Base-by-base conservation (phyloP, 129 eudicot genomes). In the Erigeron canadensis region DNA sequence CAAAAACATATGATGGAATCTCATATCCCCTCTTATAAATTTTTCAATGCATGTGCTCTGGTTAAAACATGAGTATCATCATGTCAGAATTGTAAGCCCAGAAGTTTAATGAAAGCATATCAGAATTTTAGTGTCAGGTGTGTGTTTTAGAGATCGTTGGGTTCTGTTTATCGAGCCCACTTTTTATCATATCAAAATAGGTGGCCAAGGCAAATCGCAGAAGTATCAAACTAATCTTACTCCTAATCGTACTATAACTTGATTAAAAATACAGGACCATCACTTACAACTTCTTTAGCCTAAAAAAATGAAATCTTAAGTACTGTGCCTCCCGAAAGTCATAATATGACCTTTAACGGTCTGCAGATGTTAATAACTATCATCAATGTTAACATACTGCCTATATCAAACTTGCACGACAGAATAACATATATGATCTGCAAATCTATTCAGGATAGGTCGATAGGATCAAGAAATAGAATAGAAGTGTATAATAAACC, bases 321-420 rank as follows among this genome's bases (percentile, higher is more conserved):
- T 65, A 65, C 18, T 5, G 21, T 65, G 54, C 43, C 16, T 19
- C 40, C 55, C 55, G 21, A 42, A 41, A 65, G 39, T 65, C 70
- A 65, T 17, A 18, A 16, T 42, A 37, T 2, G 10, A 61, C 19
- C 66, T 15, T 37, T 18, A 17, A 65, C 40, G 10, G 10, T 53
- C 54, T 10, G 6, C 18, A 16, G n/a, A 65, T 17, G 70, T 65
- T 40, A 64, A 42, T 65, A 65, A 65, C 54, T 44, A 10, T 22
- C 39, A 18, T 56, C 75, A 19, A 71, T 70, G 40, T 44, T 17
- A 41, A 70, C 55, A 21, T 28, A 28, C 12, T 8, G 21, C 40
- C 42, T 40, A 22, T 38, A 10, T 53, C 23, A 23, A 59, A 44
- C 12, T 37, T 59, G 67, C 43, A 46, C 13, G 10, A 61, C 19